Conservation (phyloP, 139 green algal species). For the Astrephomene gubernaculifera region DNA sequence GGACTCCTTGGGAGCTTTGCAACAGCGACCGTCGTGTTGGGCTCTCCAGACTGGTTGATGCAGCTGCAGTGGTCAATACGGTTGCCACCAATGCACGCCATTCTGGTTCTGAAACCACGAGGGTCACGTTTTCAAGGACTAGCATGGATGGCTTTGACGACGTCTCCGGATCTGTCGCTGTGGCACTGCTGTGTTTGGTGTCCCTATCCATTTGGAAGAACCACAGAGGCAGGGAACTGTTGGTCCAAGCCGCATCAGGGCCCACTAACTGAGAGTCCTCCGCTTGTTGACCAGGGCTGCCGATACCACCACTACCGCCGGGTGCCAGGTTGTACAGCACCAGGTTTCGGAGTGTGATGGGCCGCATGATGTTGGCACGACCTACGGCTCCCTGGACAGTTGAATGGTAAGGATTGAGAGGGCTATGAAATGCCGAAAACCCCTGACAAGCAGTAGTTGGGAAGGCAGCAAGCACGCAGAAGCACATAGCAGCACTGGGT, state of each 20-base stretch:
- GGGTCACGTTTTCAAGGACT: slow-evolving; percentile 16
- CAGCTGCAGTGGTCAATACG: neutral
- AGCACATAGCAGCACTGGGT: neutral
- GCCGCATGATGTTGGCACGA: neutral
- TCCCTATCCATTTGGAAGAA: neutral
- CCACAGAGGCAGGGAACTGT: slow-evolving; percentile 28
- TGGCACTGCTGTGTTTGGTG: neutral
- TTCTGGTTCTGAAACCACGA: neutral
- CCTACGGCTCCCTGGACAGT: neutral
- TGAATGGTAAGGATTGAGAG: neutral
- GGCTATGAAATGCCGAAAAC: neutral
- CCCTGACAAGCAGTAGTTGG: neutral
- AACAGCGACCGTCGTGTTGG: too few species aligned
- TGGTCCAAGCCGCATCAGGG: neutral
- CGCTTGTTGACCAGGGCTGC: neutral
- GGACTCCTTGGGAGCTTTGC: too few species aligned
- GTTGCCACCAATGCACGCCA: slow-evolving; percentile 3
- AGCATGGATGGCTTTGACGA: neutral
- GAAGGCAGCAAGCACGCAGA: neutral
- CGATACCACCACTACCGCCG: neutral
- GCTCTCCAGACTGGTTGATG: too few species aligned
- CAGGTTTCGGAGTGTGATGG: slow-evolving; percentile 13
- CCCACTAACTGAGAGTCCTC: too few species aligned
- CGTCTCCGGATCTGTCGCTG: neutral
- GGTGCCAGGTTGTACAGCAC: slow-evolving; percentile 32